These are phyloP conservation scores for Mortierella sp. DNA, from an alignment of 371 early-diverging fungal genomes.

Conservation along the genomic window DNA sequence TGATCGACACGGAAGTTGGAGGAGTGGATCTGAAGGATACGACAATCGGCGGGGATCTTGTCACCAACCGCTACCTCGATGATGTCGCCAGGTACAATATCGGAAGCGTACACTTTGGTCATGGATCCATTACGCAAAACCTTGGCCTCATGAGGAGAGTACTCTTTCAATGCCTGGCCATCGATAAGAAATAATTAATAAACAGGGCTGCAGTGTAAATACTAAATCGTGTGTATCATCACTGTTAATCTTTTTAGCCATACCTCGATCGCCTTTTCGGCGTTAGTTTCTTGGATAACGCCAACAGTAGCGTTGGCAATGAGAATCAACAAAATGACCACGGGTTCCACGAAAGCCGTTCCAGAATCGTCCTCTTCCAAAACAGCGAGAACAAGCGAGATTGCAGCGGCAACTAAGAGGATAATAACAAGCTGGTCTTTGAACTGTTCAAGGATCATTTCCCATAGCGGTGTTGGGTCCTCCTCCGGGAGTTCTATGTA, in stretches of 20 bases:
- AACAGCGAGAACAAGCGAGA: slow-evolving; percentile 93
- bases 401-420: slow-evolving; percentile 88
- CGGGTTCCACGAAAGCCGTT: slow-evolving; percentile 96
- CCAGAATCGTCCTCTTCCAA: slow-evolving; percentile 79
- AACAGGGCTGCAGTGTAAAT: neutral
- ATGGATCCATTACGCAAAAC: slow-evolving; percentile 87
- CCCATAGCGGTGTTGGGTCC: slow-evolving; percentile 91
- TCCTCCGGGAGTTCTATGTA: slow-evolving; percentile 81
- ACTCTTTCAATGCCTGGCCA: slow-evolving; percentile 2
- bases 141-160: slow-evolving; percentile 49
- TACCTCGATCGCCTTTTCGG: slow-evolving; percentile 93
- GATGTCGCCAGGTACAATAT: slow-evolving; percentile 94
- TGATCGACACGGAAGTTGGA: slow-evolving; percentile 92
- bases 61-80: slow-evolving; percentile 90
- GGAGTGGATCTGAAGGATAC: slow-evolving; percentile 76
- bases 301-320: slow-evolving; percentile 86
- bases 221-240: neutral
- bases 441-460: slow-evolving; percentile 95
- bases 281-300: slow-evolving; percentile 90
- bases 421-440: slow-evolving; percentile 97
- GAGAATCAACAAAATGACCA: slow-evolving; percentile 94
- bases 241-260: slow-evolving; percentile 44
- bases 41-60: slow-evolving; percentile 91
- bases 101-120: slow-evolving; percentile 76
- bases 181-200: neutral